Evolutionary conservation across 805 yeast species (phyloP).

Genomic region (Wickerhamomyces alni): DNA sequence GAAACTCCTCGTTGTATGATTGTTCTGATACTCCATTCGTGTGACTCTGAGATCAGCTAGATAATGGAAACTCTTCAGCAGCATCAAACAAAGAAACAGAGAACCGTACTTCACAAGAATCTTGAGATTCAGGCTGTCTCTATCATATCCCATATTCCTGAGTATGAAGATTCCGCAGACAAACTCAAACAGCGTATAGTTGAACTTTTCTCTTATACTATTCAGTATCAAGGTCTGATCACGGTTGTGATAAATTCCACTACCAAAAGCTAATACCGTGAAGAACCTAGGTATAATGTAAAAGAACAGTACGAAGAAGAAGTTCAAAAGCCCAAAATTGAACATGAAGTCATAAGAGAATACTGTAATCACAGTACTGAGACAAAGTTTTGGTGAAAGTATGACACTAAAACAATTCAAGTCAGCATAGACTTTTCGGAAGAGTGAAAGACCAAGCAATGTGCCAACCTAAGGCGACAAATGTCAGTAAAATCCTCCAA

Average conservation of each 20-base stretch:
- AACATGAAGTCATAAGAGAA: constrained; percentile 4
- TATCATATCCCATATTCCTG: constrained; percentile 7
- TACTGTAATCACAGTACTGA: background rate
- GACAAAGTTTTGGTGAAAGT: background rate
- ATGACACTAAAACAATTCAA: background rate
- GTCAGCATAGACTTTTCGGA: background rate
- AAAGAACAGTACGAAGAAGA: constrained; percentile 2
- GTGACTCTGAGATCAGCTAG: constrained; percentile 12
- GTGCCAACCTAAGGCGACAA: background rate
- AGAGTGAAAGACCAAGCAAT: background rate
- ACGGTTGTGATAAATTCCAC: background rate
- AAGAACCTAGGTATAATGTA: constrained; percentile 5
- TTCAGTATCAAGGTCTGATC: constrained; percentile 3
- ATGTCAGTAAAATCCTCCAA: background rate
- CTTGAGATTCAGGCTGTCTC: background rate
- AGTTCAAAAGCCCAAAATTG: constrained; percentile 10
- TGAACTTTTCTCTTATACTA: constrained; percentile 10
- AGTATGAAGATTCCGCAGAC: constrained; percentile 12
- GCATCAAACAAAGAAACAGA: constrained; percentile 9
- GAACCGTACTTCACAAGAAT: constrained; percentile 6
- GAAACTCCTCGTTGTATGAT: background rate
- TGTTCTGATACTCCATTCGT: background rate
- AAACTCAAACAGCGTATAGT: constrained; percentile 14
- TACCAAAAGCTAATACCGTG: constrained; percentile 11
- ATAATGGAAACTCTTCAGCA: constrained; percentile 18